Evolutionary conservation across 768 basidiomycete species (phyloP).

Genomic region (Hygrophoropsis aurantiaca): DNA sequence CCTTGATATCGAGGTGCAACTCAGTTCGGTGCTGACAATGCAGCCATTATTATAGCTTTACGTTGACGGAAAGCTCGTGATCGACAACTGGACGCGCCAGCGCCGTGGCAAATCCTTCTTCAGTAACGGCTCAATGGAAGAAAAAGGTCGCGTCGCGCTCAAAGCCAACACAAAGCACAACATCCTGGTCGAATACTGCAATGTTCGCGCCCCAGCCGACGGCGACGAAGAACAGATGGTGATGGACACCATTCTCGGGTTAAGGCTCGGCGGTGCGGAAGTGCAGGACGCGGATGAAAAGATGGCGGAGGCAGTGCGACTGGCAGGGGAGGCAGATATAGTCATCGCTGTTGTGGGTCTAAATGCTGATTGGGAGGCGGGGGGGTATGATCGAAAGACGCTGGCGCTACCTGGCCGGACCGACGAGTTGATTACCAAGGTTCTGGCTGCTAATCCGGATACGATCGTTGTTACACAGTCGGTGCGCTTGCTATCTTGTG

Average conservation of each 20-base stretch:
- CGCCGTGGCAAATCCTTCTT: constrained; percentile 70
- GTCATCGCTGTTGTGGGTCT: constrained; percentile 78
- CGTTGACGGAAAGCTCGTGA: constrained; percentile 66
- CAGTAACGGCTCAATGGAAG: constrained; percentile 62
- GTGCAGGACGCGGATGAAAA: constrained; percentile 57
- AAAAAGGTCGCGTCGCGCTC: constrained; percentile 54
- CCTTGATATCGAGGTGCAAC: no score
- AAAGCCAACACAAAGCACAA: constrained; percentile 55
- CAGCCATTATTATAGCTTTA: constrained; percentile 45
- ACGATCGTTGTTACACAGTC: constrained; percentile 77
- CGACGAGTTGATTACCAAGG: constrained; percentile 66
- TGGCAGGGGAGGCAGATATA: constrained; percentile 70
- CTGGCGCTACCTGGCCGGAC: constrained; percentile 71
- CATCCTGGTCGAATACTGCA: constrained; percentile 69
- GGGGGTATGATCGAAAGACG: constrained; percentile 70
- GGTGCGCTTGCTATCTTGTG: constrained; percentile 37
- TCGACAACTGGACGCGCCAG: constrained; percentile 85
- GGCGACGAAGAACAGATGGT: constrained; percentile 64
- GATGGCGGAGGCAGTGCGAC: constrained; percentile 58
- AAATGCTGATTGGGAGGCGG: constrained; percentile 82
- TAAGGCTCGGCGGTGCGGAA: constrained; percentile 73
- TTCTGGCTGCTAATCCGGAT: constrained; percentile 64
- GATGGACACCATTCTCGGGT: constrained; percentile 66
- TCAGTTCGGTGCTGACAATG: no score
- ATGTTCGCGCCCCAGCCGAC: constrained; percentile 72